Conservation (phyloP, 495 filamentous ascomycete genomes). For the Penicillium cinerascens region DNA sequence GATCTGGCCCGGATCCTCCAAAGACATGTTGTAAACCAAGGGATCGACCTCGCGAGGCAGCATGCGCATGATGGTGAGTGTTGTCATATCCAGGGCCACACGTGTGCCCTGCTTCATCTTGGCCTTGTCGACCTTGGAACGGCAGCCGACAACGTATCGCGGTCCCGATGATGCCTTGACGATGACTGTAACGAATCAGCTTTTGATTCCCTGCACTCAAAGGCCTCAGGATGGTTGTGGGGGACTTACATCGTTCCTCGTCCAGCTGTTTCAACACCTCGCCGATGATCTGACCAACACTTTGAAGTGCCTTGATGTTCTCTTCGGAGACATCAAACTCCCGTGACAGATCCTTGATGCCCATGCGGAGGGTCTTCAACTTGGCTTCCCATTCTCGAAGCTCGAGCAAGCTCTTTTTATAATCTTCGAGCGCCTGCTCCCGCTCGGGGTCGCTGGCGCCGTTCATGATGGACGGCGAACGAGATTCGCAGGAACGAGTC, state of each 20-base stretch:
- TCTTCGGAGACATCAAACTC: conserved; percentile 97
- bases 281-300: conserved; percentile 98
- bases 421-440: conserved; percentile 77
- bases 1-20: conserved; percentile 96
- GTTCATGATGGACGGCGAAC: conserved; percentile 40
- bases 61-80: conserved; percentile 99
- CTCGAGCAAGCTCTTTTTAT: conserved; percentile 90
- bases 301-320: conserved; percentile 99
- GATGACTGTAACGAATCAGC: conserved; percentile 50
- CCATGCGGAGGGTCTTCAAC: conserved; percentile 83
- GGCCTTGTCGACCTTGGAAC: conserved; percentile 93
- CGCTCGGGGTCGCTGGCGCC: conserved; percentile 61
- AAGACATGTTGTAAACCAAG: conserved; percentile 98
- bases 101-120: conserved; percentile 98
- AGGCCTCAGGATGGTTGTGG: not conserved
- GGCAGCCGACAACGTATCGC: conserved; percentile 96
- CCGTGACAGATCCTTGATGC: conserved; percentile 91
- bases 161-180: conserved; percentile 95
- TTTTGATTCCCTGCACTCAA: not conserved
- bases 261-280: conserved; percentile 98
- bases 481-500: conserved; percentile 3
- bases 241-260: conserved; percentile 83
- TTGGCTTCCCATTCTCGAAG: conserved; percentile 98
- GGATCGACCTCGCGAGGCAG: conserved; percentile 97
- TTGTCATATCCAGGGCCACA: conserved; percentile 99